A percentile compares a stretch with the other conserved stretches of the same genome.
Evolutionary conservation across 495 filamentous ascomycete species (phyloP).

Genomic region (Daldinia decipiens): DNA sequence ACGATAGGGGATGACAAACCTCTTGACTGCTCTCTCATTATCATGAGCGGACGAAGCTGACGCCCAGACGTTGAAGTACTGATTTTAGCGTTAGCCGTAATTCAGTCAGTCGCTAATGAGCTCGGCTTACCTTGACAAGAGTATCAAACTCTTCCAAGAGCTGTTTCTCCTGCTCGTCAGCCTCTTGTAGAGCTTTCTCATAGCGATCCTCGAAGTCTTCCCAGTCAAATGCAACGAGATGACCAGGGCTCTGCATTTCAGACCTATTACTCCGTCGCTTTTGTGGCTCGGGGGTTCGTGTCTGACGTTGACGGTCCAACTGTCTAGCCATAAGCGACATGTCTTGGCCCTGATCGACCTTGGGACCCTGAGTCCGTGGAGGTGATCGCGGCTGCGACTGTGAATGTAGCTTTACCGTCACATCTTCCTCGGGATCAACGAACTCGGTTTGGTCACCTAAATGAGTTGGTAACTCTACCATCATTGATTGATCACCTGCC

Average conservation of each 20-base stretch:
- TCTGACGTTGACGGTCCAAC: constrained; percentile 40
- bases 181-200: constrained; percentile 65
- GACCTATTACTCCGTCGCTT: constrained; percentile 48
- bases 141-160: constrained; percentile 71
- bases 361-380: constrained; percentile 48
- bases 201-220: constrained; percentile 73
- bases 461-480: constrained; percentile 47
- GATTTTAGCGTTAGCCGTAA: constrained; percentile 7
- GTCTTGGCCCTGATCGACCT: constrained; percentile 53
- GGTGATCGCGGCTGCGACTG: constrained; percentile 51
- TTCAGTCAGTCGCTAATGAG: constrained; percentile 26
- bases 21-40: constrained; percentile 75
- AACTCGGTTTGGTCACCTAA: constrained; percentile 37
- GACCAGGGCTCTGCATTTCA: constrained; percentile 55
- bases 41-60: constrained; percentile 72
- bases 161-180: constrained; percentile 67
- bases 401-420: constrained; percentile 39
- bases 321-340: constrained; percentile 12
- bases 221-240: constrained; percentile 69
- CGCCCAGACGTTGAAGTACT: constrained; percentile 80
- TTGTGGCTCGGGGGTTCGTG: constrained; percentile 43
- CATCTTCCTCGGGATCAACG: constrained; percentile 34
- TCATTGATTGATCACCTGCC: constrained; percentile 45
- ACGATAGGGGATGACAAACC: constrained; percentile 25
- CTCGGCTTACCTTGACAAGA: constrained; percentile 65